A percentile compares a stretch with the other conserved stretches of the same genome.
phyloP scores from a whole-genome alignment of 2,329 filamentous ascomycete species.

The Ceratocystis huliohia region DNA sequence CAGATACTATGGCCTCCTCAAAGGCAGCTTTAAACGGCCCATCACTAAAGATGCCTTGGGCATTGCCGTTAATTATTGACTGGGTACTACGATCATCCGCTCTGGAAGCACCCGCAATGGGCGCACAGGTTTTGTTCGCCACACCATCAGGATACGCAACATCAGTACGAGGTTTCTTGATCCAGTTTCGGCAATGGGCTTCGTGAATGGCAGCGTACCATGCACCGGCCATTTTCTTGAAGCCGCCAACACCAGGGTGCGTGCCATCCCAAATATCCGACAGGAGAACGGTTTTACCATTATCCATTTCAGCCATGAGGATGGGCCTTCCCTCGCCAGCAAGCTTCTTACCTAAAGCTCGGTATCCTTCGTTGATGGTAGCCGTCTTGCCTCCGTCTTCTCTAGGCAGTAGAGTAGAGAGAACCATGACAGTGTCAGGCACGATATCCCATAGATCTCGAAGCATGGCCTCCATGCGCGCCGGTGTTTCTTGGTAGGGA shows the following conservation, averaged over 20 bases:
- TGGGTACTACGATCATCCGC: conserved; percentile 10
- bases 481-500: conserved; percentile 7
- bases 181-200: conserved; percentile 22
- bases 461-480: conserved; percentile 22
- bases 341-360: conserved; percentile 23
- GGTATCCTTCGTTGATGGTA: conserved; percentile 29
- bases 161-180: conserved; percentile 17
- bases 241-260: conserved; percentile 31
- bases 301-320: conserved; percentile 21
- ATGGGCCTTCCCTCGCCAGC: conserved; percentile 19
- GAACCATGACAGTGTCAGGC: conserved; percentile 21
- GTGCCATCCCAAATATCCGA: conserved; percentile 30
- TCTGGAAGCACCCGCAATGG: conserved; percentile 4
- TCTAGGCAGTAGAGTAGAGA: conserved; percentile 23
- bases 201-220: conserved; percentile 28
- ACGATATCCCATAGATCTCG: conserved; percentile 20
- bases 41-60: conserved; percentile 10
- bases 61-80: conserved; percentile 8
- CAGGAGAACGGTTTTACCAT: conserved; percentile 6
- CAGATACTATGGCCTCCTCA: neutral
- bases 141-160: conserved; percentile 13
- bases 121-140: neutral
- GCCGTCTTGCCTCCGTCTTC: conserved; percentile 25
- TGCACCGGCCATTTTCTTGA: conserved; percentile 32
- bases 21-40: conserved; percentile 12